Evolutionary conservation across 1,284 basidiomycete genomes (phyloP).

Genomic region (Malassezia slooffiae): DNA sequence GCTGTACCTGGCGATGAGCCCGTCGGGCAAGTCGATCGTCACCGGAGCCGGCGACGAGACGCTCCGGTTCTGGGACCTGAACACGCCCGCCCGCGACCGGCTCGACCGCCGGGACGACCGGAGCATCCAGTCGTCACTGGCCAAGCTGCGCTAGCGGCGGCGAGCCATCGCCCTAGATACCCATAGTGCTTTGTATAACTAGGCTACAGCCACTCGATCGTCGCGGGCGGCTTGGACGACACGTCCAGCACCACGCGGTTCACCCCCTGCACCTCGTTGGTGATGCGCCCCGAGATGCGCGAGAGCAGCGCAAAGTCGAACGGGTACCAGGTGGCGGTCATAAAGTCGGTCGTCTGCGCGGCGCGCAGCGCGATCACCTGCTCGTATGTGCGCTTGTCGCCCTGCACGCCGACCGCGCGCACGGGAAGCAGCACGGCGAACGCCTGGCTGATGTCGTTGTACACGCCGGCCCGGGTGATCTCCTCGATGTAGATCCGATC

Average conservation of each 20-base stretch:
- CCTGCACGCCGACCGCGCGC: constrained; percentile 93
- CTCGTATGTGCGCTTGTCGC: constrained; percentile 91
- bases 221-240: constrained; percentile 89
- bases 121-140: constrained; percentile 35
- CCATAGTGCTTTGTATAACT: constrained; percentile 1
- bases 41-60: constrained; percentile 98
- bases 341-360: constrained; percentile 44
- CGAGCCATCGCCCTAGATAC: neutral
- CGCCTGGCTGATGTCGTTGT: constrained; percentile 90
- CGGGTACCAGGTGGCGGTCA: constrained; percentile 53
- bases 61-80: constrained; percentile 65
- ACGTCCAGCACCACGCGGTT: constrained; percentile 58
- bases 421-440: constrained; percentile 96
- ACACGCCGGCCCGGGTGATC: constrained; percentile 80
- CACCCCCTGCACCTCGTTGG: constrained; percentile 88
- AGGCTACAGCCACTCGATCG: constrained; percentile 49
- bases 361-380: constrained; percentile 56
- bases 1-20: constrained; percentile 89
- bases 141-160: constrained; percentile 29
- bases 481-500: constrained; percentile 97
- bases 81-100: constrained; percentile 26
- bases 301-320: constrained; percentile 87
- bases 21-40: constrained; percentile 92
- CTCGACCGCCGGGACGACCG: constrained; percentile 24
- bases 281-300: constrained; percentile 89